Conservation (phyloP, 2,329 filamentous ascomycete genomes). For the Ceratocystis alfenasii region DNA sequence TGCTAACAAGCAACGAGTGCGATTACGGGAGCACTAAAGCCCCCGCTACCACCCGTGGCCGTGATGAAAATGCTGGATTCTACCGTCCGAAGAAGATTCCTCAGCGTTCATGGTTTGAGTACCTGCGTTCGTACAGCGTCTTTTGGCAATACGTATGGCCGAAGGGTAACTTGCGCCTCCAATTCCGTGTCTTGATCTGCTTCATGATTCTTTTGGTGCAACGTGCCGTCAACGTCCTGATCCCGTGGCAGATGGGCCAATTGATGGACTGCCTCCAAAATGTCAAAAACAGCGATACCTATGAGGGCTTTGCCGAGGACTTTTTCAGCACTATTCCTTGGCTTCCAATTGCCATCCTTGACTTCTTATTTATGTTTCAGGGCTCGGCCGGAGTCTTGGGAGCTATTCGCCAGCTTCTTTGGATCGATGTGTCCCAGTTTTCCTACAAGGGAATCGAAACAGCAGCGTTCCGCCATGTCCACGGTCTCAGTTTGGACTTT, state of each 20-base stretch:
- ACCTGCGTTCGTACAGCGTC: constrained; percentile 77
- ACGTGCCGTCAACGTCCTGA: constrained; percentile 72
- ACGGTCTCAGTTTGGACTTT: constrained; percentile 88
- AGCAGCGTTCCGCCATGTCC: constrained; percentile 93
- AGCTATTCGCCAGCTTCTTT: constrained; percentile 68
- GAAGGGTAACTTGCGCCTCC: constrained; percentile 58
- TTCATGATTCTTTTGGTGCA: constrained; percentile 70
- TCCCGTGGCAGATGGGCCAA: constrained; percentile 66
- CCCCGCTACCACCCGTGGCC: constrained; percentile 27
- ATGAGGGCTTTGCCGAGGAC: constrained; percentile 26
- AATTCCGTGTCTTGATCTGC: constrained; percentile 70
- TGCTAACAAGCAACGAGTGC: constrained; percentile 34
- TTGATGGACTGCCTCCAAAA: constrained; percentile 63
- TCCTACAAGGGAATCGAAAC: constrained; percentile 90
- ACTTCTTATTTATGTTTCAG: constrained; percentile 47
- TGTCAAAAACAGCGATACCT: constrained; percentile 37
- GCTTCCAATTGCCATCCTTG: constrained; percentile 38
- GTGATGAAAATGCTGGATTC: constrained; percentile 62
- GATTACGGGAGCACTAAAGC: constrained; percentile 13
- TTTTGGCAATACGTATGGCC: constrained; percentile 98
- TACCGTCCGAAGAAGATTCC: constrained; percentile 79
- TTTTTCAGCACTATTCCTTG: constrained; percentile 47
- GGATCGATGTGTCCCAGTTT: constrained; percentile 95
- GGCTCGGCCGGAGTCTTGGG: constrained; percentile 80
- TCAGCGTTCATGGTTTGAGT: constrained; percentile 90